phyloP scores from a whole-genome alignment of 2,329 filamentous ascomycete species.

The Fusarium metavorans region DNA sequence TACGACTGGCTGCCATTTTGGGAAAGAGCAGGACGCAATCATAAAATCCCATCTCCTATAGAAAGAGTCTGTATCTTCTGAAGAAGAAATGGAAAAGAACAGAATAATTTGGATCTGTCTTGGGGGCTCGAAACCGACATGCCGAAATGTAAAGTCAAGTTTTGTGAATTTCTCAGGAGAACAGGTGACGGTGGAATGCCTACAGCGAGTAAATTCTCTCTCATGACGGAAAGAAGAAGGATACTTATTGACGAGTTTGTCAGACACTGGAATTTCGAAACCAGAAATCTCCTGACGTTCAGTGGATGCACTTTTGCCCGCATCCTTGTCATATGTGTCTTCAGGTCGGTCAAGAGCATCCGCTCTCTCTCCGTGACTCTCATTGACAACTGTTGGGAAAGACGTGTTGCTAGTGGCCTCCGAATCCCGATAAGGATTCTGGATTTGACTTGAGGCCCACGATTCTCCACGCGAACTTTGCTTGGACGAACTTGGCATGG shows the following conservation, averaged over 20 bases:
- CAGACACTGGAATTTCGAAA: background rate
- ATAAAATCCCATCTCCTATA: background rate
- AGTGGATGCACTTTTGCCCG: background rate
- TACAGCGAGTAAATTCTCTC: background rate
- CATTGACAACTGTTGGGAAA: background rate
- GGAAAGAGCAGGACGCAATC: too few species aligned
- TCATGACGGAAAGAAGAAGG: background rate
- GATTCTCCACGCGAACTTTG: background rate
- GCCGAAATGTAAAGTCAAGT: background rate
- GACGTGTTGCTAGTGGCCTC: background rate
- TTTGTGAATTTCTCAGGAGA: background rate
- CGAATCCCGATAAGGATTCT: background rate
- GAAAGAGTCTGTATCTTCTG: background rate
- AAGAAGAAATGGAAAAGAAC: background rate
- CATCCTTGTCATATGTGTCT: background rate
- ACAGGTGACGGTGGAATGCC: background rate
- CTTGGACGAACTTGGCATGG: background rate
- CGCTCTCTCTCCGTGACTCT: background rate
- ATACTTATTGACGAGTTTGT: background rate
- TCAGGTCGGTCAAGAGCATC: background rate
- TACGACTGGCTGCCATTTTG: too few species aligned
- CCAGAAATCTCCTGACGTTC: background rate
- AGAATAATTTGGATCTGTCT: background rate
- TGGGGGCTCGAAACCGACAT: background rate
- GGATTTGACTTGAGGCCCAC: background rate